Evolutionary conservation across 352 stramenopile species (phyloP), one percentile per base, ranked within the genome.

Genomic region (Phytophthora pisi): DNA sequence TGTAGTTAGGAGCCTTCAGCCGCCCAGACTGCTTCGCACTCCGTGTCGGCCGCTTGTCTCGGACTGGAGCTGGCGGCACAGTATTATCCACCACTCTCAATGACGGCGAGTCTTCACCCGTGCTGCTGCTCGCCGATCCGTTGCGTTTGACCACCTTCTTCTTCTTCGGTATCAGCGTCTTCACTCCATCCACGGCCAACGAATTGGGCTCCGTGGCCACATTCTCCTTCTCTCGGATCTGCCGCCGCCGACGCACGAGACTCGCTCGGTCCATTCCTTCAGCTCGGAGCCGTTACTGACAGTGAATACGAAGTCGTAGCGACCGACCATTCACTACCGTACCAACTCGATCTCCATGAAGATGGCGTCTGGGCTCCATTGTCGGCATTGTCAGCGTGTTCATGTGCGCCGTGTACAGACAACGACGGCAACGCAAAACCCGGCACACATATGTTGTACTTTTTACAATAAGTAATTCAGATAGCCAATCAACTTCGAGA

Each of bases 181-280:
- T 46, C 15, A 8, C 15, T 7, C 40, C 40, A 23, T 10, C 40
- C 6, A 52, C 5, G 8, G 26, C 13, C 34, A 28, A 24, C 1
- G 50, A 18, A 45, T 70, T 72, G 20, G 30, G 18, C 2, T 49
- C 40, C 20, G 15, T 57, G 9, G 7, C 23, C 23, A 57, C 45
- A n/a, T 72, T 58, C 24, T 61, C 61, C 57, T 65, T 68, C 31
- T 55, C 59, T 49, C 67, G 64, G 9, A 86, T 79, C 55, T 79
- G 72, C 57, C 81, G 73, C 31, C 78, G 71, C 9, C 70, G 63
- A 2, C 50, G 64, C 28, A 68, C 54, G 11, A 86, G 60, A 67
- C 57, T 79, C 30, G 75, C 70, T 53, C 78, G 72, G 31, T 86
- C 75, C 70, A 75, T 67, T 57, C 40, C 10, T 18, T 20, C 6